Conservation (phyloP, 2,329 filamentous ascomycete genomes). For the Plectosphaerella cucumerina region DNA sequence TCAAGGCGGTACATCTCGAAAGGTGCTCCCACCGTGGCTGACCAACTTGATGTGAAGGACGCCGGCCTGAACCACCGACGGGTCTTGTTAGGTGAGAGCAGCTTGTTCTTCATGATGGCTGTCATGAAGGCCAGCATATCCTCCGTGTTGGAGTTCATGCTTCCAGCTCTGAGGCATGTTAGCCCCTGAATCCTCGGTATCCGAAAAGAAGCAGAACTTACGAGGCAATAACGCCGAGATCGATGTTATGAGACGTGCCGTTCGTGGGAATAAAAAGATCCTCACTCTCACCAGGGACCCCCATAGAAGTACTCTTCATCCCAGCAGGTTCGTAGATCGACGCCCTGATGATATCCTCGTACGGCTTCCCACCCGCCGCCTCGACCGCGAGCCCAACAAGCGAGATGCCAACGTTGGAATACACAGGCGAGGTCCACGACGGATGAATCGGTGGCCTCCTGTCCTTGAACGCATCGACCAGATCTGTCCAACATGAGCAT, state of each 20-base stretch:
- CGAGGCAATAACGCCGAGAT: constrained; percentile 27
- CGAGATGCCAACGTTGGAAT: constrained; percentile 43
- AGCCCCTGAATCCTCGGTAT: background rate
- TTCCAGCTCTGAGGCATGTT: constrained; percentile 24
- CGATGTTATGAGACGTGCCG: constrained; percentile 27
- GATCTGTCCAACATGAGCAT: constrained; percentile 8
- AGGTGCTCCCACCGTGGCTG: constrained; percentile 35
- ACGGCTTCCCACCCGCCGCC: constrained; percentile 33
- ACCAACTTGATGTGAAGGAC: constrained; percentile 29
- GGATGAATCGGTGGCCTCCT: constrained; percentile 31
- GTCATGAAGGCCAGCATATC: constrained; percentile 37
- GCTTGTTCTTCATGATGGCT: constrained; percentile 35
- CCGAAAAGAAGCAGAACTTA: constrained; percentile 16
- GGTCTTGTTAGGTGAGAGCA: constrained; percentile 33
- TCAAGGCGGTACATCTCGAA: constrained; percentile 42
- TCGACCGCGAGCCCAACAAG: constrained; percentile 42
- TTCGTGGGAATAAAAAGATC: constrained; percentile 29
- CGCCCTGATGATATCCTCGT: constrained; percentile 31
- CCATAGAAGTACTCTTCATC: constrained; percentile 34
- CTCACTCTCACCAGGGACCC: constrained; percentile 21
- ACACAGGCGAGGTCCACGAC: constrained; percentile 39
- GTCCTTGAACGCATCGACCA: constrained; percentile 21
- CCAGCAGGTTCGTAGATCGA: constrained; percentile 35
- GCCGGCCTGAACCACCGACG: constrained; percentile 41
- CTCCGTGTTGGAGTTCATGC: constrained; percentile 33